Evolutionary conservation across 2,329 filamentous ascomycete species (phyloP), one percentile per base, ranked within the genome.

Genomic region (Chaetomiaceae sp.): DNA sequence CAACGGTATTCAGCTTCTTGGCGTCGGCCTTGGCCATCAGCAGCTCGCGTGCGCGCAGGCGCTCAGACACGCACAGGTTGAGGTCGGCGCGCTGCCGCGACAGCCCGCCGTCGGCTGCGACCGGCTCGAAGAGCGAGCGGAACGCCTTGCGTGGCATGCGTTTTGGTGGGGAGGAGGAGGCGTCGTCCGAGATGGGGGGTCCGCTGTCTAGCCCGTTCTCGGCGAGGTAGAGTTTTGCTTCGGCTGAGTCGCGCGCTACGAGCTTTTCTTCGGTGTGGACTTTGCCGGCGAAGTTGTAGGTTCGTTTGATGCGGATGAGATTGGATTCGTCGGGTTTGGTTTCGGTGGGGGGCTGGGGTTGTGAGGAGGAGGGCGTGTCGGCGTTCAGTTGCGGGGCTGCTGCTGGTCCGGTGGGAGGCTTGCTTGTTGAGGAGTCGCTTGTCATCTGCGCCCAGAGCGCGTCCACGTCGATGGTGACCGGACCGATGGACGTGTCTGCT

Each of bases 251-350:
- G 39, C 78, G 75, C 3, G 80, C 71, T 1, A 89, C 82, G 10
- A 83, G 69, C 64, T 87, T 88, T 63, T 87, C 83, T 61, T 89
- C 86, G 0, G 78, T 85, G 60, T 86, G 82, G 12, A 85, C 75
- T 60, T 85, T 81, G 25, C 86, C 86, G 31, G 86, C 86, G 59
- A 89, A 89, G 60, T 85, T 86, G 68, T 87, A 89, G 13, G 80
- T 84, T 25, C 84, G 81, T 60, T 83, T 86, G 55, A 89, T 85
- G 54, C 76, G 78, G 59, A 89, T 73, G 69, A 73, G 74, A 5
- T 69, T 65, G 2, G 68, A 57, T 5, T 64, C 51, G n/a, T 57
- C 58, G 44, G 44, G 58, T 57, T 37, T 48, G 9, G 35, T 44
- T 4, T 19, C 20, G 17, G 44, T 16, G 16, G 46, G 23, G 34